These are phyloP conservation scores for Chaetomium olivaceum DNA, from an alignment of 2,329 filamentous ascomycete genomes.

Conservation along the genomic window DNA sequence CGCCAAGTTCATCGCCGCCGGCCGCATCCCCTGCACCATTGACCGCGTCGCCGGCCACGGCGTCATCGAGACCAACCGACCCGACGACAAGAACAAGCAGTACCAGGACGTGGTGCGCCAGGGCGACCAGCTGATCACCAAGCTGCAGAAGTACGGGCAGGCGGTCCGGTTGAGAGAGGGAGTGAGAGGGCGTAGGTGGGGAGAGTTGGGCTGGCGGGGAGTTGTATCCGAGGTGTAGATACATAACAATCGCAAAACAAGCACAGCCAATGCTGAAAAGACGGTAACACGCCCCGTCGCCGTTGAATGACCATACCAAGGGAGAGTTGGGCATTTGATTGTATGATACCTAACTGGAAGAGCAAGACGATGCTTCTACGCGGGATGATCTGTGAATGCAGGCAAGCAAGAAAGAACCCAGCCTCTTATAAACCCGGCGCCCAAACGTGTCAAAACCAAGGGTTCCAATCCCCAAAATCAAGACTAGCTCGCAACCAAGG, in stretches of 20 bases:
- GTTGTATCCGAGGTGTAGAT: neutral
- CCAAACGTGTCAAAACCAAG: neutral
- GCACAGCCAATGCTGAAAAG: neutral
- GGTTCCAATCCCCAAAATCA: neutral
- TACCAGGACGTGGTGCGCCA: constrained; percentile 98
- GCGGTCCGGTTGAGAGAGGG: constrained; percentile 88
- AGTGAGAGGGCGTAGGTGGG: constrained; percentile 76
- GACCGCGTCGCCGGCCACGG: constrained; percentile 95
- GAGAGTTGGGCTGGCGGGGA: neutral
- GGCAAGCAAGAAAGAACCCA: neutral
- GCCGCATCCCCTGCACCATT: constrained; percentile 93
- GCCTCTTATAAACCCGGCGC: neutral
- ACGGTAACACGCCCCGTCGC: neutral
- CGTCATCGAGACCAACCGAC: constrained; percentile 95
- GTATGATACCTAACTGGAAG: constrained; percentile 8
- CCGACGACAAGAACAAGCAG: constrained; percentile 99
- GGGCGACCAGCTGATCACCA: constrained; percentile 96
- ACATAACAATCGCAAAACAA: neutral
- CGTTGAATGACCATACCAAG: neutral
- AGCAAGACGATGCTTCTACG: neutral
- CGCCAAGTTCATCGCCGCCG: constrained; percentile 93
- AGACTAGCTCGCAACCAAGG: neutral
- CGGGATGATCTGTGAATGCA: neutral
- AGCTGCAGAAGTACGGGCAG: constrained; percentile 98
- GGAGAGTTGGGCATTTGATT: neutral